These are phyloP conservation scores for Posidonia oceanica DNA, from an alignment of 116 monocot genomes.

Conservation along the genomic window DNA sequence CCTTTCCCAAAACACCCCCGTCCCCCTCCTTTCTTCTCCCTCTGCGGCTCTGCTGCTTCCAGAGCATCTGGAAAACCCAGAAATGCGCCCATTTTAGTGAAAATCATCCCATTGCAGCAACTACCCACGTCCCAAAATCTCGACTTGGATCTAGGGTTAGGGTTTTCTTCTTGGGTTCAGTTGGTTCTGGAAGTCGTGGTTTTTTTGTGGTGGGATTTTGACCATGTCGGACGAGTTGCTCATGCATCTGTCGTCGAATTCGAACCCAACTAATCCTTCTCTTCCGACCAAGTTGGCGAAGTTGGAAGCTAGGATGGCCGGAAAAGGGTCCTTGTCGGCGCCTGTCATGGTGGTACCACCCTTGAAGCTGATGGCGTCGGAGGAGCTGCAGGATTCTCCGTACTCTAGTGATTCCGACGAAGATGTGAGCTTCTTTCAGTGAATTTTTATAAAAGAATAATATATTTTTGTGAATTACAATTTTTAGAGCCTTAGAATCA, in stretches of 20 bases:
- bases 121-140: no score
- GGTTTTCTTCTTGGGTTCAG: no score
- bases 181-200: no score
- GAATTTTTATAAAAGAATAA: no score
- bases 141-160: no score
- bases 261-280: conserved; percentile 74
- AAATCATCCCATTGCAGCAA: no score
- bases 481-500: not conserved
- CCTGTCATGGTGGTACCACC: conserved; percentile 19
- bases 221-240: conserved; percentile 85
- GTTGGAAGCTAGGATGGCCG: conserved; percentile 92
- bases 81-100: no score
- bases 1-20: no score
- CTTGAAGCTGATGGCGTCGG: conserved; percentile 27
- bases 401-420: conserved; percentile 81
- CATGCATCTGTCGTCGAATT: conserved; percentile 86
- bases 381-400: conserved; percentile 46
- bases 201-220: not conserved
- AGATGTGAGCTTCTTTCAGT: conserved; percentile 45
- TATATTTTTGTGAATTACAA: not conserved
- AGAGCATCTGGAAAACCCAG: no score
- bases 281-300: conserved; percentile 85
- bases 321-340: conserved; percentile 55
- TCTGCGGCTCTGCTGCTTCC: no score
- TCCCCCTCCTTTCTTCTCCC: no score